Evolutionary conservation across 2,329 filamentous ascomycete genomes (phyloP).

Genomic region (Beauveria brongniartii): DNA sequence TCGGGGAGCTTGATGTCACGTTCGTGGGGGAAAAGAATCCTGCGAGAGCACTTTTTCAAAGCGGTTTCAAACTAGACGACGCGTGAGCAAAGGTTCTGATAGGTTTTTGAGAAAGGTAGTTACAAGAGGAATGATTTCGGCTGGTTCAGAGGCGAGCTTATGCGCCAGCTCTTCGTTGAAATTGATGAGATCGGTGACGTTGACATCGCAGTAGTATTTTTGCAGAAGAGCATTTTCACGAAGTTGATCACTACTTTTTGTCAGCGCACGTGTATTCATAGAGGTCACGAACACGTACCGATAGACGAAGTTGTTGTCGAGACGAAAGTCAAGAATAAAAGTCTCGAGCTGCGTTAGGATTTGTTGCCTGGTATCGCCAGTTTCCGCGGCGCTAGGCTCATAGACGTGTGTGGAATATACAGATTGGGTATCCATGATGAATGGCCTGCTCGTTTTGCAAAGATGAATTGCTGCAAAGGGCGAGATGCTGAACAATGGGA

Average conservation of each 20-base stretch:
- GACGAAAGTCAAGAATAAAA: slow-evolving; percentile 87
- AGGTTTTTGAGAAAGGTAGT: slow-evolving; percentile 17
- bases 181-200: slow-evolving; percentile 90
- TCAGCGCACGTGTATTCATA: not conserved
- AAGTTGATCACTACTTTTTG: slow-evolving; percentile 80
- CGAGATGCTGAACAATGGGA: not conserved
- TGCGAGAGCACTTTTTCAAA: slow-evolving; percentile 81
- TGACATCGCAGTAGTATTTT: slow-evolving; percentile 92
- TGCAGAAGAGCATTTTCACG: slow-evolving; percentile 90
- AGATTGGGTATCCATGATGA: slow-evolving; percentile 74
- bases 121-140: slow-evolving; percentile 86
- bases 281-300: slow-evolving; percentile 45
- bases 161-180: slow-evolving; percentile 95
- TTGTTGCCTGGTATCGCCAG: slow-evolving; percentile 61
- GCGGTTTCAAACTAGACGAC: slow-evolving; percentile 73
- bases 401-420: slow-evolving; percentile 81
- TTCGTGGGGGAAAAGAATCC: slow-evolving; percentile 80
- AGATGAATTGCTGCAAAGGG: not conserved
- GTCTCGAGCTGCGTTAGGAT: slow-evolving; percentile 75
- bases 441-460: not conserved
- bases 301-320: slow-evolving; percentile 94
- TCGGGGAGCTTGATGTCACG: slow-evolving; percentile 64
- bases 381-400: slow-evolving; percentile 55
- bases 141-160: slow-evolving; percentile 78
- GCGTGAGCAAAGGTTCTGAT: slow-evolving; percentile 10